phyloP scores from a whole-genome alignment of 2,329 filamentous ascomycete species.

The Alternaria angustiovoidea region DNA sequence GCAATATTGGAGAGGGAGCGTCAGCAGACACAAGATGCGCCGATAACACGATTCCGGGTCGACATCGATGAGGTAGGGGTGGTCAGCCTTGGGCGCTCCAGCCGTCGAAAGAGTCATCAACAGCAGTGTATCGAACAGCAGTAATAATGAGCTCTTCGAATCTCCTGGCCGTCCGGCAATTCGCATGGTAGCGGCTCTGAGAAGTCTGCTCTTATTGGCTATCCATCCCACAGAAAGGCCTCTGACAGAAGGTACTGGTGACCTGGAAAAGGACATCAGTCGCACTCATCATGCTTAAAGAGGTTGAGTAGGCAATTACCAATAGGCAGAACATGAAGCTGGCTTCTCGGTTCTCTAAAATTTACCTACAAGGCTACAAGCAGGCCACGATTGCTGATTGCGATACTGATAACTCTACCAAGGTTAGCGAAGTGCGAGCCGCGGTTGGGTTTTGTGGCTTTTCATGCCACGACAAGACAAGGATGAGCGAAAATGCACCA shows the following conservation, averaged over 20 bases:
- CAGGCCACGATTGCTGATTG: background rate
- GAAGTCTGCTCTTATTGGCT: background rate
- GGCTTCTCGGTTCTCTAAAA: background rate
- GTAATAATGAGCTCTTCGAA: background rate
- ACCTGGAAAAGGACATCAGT: background rate
- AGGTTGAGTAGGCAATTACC: background rate
- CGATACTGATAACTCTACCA: background rate
- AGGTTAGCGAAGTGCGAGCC: background rate
- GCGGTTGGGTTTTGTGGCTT: background rate
- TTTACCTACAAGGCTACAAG: background rate
- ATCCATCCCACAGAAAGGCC: background rate
- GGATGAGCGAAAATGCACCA: background rate
- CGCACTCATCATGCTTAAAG: background rate
- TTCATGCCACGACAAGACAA: background rate
- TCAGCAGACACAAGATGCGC: background rate
- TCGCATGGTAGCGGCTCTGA: background rate
- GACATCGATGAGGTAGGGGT: background rate
- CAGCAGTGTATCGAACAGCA: background rate
- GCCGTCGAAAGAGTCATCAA: background rate
- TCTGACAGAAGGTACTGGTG: background rate
- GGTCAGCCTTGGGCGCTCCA: background rate
- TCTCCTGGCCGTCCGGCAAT: background rate
- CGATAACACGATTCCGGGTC: background rate
- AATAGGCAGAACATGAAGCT: background rate
- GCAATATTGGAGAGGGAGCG: background rate